Evolutionary conservation across 257 asterid genomes (phyloP).

Genomic region (Agastache rugosa): DNA sequence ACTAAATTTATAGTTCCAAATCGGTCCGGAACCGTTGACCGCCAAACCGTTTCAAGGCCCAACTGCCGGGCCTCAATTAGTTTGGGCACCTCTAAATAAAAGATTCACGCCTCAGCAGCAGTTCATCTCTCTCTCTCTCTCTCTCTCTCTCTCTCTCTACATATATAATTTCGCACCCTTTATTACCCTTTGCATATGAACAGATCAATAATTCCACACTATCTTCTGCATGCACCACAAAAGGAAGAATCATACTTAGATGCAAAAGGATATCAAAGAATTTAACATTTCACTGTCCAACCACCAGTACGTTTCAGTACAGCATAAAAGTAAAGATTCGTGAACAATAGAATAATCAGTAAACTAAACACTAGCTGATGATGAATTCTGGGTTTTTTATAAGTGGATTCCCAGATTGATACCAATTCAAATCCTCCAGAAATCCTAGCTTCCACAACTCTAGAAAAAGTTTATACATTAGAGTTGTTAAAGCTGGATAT

Average conservation of each 20-base stretch:
- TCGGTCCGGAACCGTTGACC: no score
- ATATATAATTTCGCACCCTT: no score
- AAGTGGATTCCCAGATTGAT: constrained; percentile 18
- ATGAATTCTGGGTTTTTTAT: constrained; percentile 18
- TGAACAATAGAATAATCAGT: neutral
- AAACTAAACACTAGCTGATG: constrained; percentile 2
- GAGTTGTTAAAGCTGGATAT: constrained; percentile 22
- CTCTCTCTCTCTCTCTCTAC: no score
- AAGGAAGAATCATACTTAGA: neutral
- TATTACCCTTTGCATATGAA: no score
- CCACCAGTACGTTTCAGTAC: neutral
- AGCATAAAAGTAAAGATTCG: constrained; percentile 8
- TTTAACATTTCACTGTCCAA: neutral
- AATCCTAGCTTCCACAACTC: constrained; percentile 35
- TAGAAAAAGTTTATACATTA: constrained; percentile 34
- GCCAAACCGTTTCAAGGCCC: no score
- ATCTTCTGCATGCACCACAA: neutral
- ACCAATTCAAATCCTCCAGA: constrained; percentile 23
- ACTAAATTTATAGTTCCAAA: no score
- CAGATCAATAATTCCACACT: neutral
- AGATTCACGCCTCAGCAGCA: no score
- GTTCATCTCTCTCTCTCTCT: no score
- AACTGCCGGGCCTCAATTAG: no score
- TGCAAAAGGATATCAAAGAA: neutral
- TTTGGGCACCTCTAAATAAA: no score